Percentiles rank a stretch among this genome's conserved stretches.
Evolutionary conservation across 495 filamentous ascomycete genomes (phyloP).

Genomic region (Friedmanniomyces endolithicus): DNA sequence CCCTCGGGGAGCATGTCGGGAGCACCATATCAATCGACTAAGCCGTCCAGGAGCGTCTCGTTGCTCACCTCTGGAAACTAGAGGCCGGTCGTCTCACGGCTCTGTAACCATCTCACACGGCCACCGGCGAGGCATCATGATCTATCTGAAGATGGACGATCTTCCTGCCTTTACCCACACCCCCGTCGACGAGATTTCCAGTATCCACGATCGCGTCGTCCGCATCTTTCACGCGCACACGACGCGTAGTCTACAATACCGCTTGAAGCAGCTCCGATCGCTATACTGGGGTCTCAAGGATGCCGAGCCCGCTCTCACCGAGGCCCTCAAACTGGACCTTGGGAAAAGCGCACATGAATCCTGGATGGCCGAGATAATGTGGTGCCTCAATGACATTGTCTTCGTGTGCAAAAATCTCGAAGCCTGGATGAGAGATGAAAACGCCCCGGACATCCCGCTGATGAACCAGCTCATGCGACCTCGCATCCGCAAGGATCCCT

Average conservation of each 20-base stretch:
- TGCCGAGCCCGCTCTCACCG: slow-evolving; percentile 52
- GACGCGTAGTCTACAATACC: slow-evolving; percentile 69
- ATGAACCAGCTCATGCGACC: slow-evolving; percentile 55
- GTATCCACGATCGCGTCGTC: slow-evolving; percentile 44
- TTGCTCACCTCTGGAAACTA: too few relatives aligned
- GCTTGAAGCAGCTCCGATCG: slow-evolving; percentile 73
- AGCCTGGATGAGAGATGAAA: slow-evolving; percentile 73
- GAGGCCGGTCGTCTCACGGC: too few relatives aligned
- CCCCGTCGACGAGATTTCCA: slow-evolving; percentile 51
- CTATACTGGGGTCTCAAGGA: slow-evolving; percentile 87
- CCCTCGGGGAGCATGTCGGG: too few relatives aligned
- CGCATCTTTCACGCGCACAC: slow-evolving; percentile 61
- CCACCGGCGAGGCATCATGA: not conserved
- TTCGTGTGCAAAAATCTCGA: slow-evolving; percentile 62
- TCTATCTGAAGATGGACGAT: slow-evolving; percentile 12
- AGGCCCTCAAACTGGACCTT: slow-evolving; percentile 63
- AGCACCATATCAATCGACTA: too few relatives aligned
- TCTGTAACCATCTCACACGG: not conserved
- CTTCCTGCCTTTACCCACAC: slow-evolving; percentile 49
- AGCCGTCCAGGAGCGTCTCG: too few relatives aligned
- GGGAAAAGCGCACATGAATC: slow-evolving; percentile 61
- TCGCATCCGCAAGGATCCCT: slow-evolving; percentile 74
- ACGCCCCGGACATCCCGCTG: slow-evolving; percentile 53
- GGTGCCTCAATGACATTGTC: slow-evolving; percentile 65
- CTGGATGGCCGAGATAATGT: slow-evolving; percentile 55